Percentiles rank a stretch among this genome's conserved stretches.
Conservation (phyloP, 768 basidiomycete genomes). For the Mycena venus region DNA sequence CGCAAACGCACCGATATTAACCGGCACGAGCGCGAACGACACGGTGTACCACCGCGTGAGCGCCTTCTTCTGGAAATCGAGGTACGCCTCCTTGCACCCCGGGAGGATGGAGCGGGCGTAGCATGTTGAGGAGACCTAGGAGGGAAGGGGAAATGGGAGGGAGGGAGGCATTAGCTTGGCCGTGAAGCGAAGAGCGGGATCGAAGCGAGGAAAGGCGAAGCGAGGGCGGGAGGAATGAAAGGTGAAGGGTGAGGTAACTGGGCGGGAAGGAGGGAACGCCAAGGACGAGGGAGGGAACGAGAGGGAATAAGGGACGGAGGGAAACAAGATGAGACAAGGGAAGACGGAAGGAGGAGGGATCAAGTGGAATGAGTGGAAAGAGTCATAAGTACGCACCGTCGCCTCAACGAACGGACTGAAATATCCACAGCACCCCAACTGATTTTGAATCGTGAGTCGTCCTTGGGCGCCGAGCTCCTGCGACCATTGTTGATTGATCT, state of each 20-base stretch:
- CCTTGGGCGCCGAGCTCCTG: conserved; percentile 67
- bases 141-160: neutral
- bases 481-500: conserved; percentile 70
- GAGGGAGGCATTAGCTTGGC: too few species aligned
- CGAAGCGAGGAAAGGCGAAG: too few species aligned
- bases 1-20: conserved; percentile 62
- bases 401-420: conserved; percentile 81
- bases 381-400: conserved; percentile 64
- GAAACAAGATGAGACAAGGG: neutral
- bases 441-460: conserved; percentile 77
- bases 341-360: neutral
- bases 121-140: conserved; percentile 59
- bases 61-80: conserved; percentile 67
- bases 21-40: conserved; percentile 76
- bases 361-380: neutral
- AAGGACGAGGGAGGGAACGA: neutral
- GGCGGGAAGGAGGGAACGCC: too few species aligned
- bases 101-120: conserved; percentile 78
- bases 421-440: conserved; percentile 85
- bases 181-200: too few species aligned
- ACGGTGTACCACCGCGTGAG: conserved; percentile 75
- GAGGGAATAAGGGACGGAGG: neutral
- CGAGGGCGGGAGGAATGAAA: too few species aligned
- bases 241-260: too few species aligned
- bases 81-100: conserved; percentile 79